Evolutionary conservation across 2,329 filamentous ascomycete genomes (phyloP), one percentile per base, ranked within the genome.

Genomic region (Ceratocystis alfenasii): DNA sequence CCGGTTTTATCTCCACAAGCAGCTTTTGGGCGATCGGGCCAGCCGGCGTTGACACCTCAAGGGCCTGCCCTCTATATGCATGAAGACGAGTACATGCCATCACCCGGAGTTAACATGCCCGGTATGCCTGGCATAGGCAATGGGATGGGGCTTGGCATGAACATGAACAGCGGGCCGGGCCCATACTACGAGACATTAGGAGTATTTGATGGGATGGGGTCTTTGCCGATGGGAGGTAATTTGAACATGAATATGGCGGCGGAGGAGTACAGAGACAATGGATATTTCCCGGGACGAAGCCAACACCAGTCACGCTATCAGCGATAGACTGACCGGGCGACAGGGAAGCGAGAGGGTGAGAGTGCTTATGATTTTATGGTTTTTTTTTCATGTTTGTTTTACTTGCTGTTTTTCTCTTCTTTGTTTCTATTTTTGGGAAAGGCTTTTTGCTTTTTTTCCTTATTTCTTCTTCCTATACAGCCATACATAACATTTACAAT

Each of bases 231-330:
- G 36, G 48, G 48, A 20, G 33, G 33, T 30, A 65, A 20, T 33
- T 57, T 65, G 50, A 55, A 65, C 44, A 59, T 59, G 55, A 59
- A 59, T 30, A 59, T 59, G 55, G 55, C 55, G 5, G 55, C 55
- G 12, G 63, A 65, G 41, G 41, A 36, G 22, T 65, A 65, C 50
- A 59, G 17, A 25, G 44, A 28, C 50, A 50, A 60, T 41, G 63
- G 63, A 44, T 59, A 59, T 15, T 65, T 59, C 30, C 30, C 63
- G 12, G 50, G 33, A 25, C 63, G 50, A 20, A 30, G 25, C 36
- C 50, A 64, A 30, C 62, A 59, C 6, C 50, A 59, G 28, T 1
- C 36, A 7, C 61, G 61, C 15, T 63, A 63, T 25, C 61, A 28
- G 41, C 61, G 61, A 25, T 63, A 63, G 55, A 36, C 8, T 5